A percentile compares a stretch with the other conserved stretches of the same genome.
phyloP scores from a whole-genome alignment of 2,329 filamentous ascomycete species.

The Monilinia polystroma region DNA sequence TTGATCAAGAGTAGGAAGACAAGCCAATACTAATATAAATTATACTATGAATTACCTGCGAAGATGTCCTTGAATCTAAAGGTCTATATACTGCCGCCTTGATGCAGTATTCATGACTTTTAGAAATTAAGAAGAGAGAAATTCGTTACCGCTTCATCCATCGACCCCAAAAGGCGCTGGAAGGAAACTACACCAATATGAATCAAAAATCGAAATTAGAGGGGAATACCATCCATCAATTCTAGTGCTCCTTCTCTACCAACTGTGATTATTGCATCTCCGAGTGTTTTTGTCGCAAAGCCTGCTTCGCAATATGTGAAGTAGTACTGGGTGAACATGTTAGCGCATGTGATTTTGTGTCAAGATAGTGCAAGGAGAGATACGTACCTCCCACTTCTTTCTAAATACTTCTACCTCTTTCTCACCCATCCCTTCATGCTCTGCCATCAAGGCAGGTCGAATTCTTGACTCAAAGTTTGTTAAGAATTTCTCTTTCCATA shows the following conservation, averaged over 20 bases:
- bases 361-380: not conserved
- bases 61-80: not conserved
- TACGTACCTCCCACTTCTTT: constrained; percentile 66
- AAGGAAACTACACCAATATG: not conserved
- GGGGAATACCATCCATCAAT: constrained; percentile 68
- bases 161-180: constrained; percentile 6
- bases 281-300: constrained; percentile 68
- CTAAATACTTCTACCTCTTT: constrained; percentile 65
- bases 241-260: constrained; percentile 53
- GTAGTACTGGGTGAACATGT: constrained; percentile 56
- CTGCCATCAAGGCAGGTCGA: constrained; percentile 55
- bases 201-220: constrained; percentile 44
- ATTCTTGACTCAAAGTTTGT: constrained; percentile 61
- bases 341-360: constrained; percentile 23
- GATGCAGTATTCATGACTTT: not conserved
- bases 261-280: constrained; percentile 71
- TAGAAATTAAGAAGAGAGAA: not conserved
- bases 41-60: not conserved
- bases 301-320: constrained; percentile 75
- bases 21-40: not conserved
- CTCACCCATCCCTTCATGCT: constrained; percentile 59
- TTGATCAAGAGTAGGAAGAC: not conserved
- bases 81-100: constrained; percentile 1
- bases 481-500: constrained; percentile 68
- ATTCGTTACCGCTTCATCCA: constrained; percentile 5